These are phyloP conservation scores for Ceraceosorus bombacis DNA, from an alignment of 1,284 basidiomycete genomes.

Conservation along the genomic window DNA sequence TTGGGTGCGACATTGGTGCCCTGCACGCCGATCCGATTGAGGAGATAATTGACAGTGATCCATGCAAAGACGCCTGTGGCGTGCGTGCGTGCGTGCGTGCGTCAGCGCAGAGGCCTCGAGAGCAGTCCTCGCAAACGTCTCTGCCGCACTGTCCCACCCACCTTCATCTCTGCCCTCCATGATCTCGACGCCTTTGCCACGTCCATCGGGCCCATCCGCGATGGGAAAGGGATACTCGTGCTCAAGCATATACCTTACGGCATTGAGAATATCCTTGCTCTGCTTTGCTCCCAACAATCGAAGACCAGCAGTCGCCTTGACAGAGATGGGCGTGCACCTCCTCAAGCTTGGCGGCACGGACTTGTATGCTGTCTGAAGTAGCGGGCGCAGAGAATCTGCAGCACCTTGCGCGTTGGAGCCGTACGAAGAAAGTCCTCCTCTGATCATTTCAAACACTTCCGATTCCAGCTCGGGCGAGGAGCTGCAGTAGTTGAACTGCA, in stretches of 20 bases:
- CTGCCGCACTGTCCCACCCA: too few relatives aligned
- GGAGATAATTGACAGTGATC: conserved; percentile 87
- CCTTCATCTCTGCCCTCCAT: conserved; percentile 93
- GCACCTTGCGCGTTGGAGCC: conserved; percentile 58
- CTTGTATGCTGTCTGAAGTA: conserved; percentile 71
- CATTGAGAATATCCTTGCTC: conserved; percentile 67
- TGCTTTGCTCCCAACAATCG: conserved; percentile 64
- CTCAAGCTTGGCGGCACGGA: conserved; percentile 66
- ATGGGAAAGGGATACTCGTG: conserved; percentile 64
- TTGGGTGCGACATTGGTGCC: conserved; percentile 8
- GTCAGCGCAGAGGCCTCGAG: too few relatives aligned
- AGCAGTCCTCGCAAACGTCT: too few relatives aligned
- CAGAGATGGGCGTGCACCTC: conserved; percentile 75
- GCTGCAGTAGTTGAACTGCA: conserved; percentile 49
- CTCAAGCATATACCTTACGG: conserved; percentile 63
- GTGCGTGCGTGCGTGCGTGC: too few relatives aligned
- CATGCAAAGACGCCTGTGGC: conserved; percentile 70
- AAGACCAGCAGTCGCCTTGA: conserved; percentile 92
- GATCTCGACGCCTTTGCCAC: conserved; percentile 40
- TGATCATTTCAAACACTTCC: conserved; percentile 78
- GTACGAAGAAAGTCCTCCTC: conserved; percentile 73
- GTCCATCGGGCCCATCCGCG: conserved; percentile 30
- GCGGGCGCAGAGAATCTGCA: conserved; percentile 68
- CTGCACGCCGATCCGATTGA: conserved; percentile 50
- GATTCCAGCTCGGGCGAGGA: conserved; percentile 69